Evolutionary conservation across 2,329 filamentous ascomycete genomes (phyloP).

Genomic region (Fusarium citri): DNA sequence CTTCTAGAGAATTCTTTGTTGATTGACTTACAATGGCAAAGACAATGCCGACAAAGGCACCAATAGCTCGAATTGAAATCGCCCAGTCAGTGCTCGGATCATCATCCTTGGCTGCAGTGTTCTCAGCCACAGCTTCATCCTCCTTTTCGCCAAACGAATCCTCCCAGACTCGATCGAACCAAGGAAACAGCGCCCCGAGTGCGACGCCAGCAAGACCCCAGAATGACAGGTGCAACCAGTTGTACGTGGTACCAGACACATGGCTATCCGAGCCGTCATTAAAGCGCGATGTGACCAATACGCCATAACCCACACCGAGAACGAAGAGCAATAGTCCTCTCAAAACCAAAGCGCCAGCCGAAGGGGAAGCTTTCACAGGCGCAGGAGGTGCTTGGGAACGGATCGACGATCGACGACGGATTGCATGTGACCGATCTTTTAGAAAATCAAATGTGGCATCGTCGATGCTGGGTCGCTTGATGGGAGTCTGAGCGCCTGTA

Average conservation of each 20-base stretch:
- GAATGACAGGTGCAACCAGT: slow-evolving; percentile 77
- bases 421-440: slow-evolving; percentile 53
- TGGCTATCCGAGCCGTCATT: slow-evolving; percentile 73
- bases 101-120: slow-evolving; percentile 46
- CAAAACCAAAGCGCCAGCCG: slow-evolving; percentile 62
- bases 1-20: background rate
- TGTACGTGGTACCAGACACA: slow-evolving; percentile 66
- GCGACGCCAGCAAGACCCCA: slow-evolving; percentile 86
- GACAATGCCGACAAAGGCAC: slow-evolving; percentile 70
- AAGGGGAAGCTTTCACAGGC: slow-evolving; percentile 46
- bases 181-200: slow-evolving; percentile 84
- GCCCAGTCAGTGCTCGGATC: slow-evolving; percentile 77
- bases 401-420: slow-evolving; percentile 53
- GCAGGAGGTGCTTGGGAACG: slow-evolving; percentile 41
- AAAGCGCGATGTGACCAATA: slow-evolving; percentile 78
- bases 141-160: slow-evolving; percentile 57
- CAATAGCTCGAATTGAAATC: slow-evolving; percentile 66
- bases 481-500: slow-evolving; percentile 78
- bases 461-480: slow-evolving; percentile 57
- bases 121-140: slow-evolving; percentile 48
- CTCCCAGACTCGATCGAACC: slow-evolving; percentile 83
- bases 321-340: slow-evolving; percentile 76
- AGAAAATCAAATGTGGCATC: slow-evolving; percentile 60
- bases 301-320: slow-evolving; percentile 85
- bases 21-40: slow-evolving; percentile 77